Base-by-base conservation (phyloP, 2,329 filamentous ascomycete genomes). In the Talaromyces marneffei region DNA sequence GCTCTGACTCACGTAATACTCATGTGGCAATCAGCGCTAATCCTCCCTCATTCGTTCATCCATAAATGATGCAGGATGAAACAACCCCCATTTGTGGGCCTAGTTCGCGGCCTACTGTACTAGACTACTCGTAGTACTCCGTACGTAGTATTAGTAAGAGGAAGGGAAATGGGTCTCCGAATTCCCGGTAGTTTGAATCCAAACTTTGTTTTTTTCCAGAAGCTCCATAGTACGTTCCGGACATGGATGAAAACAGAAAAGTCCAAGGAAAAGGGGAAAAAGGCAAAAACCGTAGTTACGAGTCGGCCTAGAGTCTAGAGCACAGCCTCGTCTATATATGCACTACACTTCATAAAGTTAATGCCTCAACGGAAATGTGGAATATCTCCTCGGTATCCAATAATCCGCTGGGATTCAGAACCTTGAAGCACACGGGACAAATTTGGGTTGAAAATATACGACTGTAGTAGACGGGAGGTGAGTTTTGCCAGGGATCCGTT, bases 141-240 rank as follows among this genome's bases (percentile, higher is more conserved):
- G 29, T 35, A 33, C n/a, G 3, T 31, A 23, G 44, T 27, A n/a
- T n/a, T n/a, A 48, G 29, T 29, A 20, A 14, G 23, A 27, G 20
- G 20, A 46, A 57, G n/a, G 20, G 29, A n/a, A 35, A 31, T 33
- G 40, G 39, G n/a, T 35, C 55, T 44, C 55, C 55, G 55, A 57
- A 35, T 23, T 33, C 27, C 55, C 25, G 55, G 39, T 27, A 46
- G 20, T 40, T 27, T 35, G 40, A 46, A 18, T 46, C 9, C 55
- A 25, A 57, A 39, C 53, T 56, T 56, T 56, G 20, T 42, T 56
- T 42, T 25, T 31, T 56, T 56, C 53, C 37, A 56, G 53, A 56
- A 56, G 37, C 53, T 31, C 53, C 53, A 42, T 56, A 27, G 25
- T 29, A 18, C n/a, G n/a, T 18, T 40, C 37, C 42, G 7, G 14